Evolutionary conservation across 192 early-diverging fungal genomes (phyloP).

Genomic region (Coemansia erecta): DNA sequence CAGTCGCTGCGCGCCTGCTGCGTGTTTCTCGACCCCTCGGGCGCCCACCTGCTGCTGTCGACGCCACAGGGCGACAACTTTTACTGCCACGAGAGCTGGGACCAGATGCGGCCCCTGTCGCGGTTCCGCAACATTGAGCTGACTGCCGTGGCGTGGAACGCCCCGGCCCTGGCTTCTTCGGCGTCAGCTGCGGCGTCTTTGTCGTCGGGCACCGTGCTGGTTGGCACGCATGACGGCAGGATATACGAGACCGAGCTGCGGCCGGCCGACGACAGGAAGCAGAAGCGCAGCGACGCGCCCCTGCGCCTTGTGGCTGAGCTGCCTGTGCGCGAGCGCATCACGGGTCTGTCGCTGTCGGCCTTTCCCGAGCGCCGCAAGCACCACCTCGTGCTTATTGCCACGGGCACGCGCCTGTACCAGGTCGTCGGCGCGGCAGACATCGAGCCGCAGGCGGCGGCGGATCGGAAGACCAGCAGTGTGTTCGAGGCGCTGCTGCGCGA

Average conservation of each 20-base stretch:
- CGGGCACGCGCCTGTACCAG: slow-evolving; percentile 87
- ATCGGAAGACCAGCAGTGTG: slow-evolving; percentile 60
- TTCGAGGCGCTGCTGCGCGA: slow-evolving; percentile 75
- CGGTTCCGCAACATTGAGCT: slow-evolving; percentile 79
- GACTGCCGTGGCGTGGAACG: slow-evolving; percentile 91
- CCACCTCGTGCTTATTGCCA: slow-evolving; percentile 78
- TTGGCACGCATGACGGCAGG: slow-evolving; percentile 82
- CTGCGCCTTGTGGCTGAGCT: slow-evolving; percentile 62
- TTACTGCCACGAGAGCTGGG: slow-evolving; percentile 85
- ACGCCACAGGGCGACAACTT: slow-evolving; percentile 90
- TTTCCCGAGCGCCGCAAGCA: slow-evolving; percentile 72
- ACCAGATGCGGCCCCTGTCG: slow-evolving; percentile 73
- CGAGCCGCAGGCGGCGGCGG: slow-evolving; percentile 19
- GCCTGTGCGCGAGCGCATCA: slow-evolving; percentile 69
- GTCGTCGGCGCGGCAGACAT: slow-evolving; percentile 71
- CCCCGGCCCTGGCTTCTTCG: slow-evolving; percentile 45
- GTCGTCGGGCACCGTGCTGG: slow-evolving; percentile 78
- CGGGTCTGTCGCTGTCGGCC: slow-evolving; percentile 78
- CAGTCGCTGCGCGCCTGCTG: slow-evolving; percentile 46
- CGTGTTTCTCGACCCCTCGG: slow-evolving; percentile 85
- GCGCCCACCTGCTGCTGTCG: slow-evolving; percentile 83
- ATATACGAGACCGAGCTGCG: slow-evolving; percentile 91
- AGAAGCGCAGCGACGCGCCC: slow-evolving; percentile 78
- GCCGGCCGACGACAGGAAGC: slow-evolving; percentile 80
- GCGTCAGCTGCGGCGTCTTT: slow-evolving; percentile 20